Conservation (phyloP, 2,329 filamentous ascomycete genomes). For the Fusarium tjaetaba region DNA sequence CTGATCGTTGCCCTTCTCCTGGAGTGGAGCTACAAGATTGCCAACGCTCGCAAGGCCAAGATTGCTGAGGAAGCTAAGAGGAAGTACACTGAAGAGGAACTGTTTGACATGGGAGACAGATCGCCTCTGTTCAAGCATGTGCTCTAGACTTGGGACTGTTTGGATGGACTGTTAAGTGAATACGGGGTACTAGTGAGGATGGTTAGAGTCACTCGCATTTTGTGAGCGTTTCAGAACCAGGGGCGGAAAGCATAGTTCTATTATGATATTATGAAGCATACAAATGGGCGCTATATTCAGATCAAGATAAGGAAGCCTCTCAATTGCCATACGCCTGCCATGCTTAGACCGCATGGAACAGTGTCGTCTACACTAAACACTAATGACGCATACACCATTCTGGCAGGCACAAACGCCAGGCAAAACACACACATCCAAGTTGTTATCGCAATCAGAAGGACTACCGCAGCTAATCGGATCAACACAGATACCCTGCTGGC, state of each 20-base stretch:
- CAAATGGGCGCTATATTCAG: not conserved
- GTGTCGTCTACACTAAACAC: not conserved
- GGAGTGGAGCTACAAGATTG: slow-evolving; percentile 46
- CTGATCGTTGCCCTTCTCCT: slow-evolving; percentile 46
- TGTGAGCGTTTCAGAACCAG: not conserved
- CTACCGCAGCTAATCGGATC: not conserved
- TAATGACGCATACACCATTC: not conserved
- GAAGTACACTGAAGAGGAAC: slow-evolving; percentile 46
- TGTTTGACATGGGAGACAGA: slow-evolving; percentile 47
- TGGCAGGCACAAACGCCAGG: not conserved
- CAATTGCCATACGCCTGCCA: rapidly evolving
- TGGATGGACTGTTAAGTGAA: not conserved
- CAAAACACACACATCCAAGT: not conserved
- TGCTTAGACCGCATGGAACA: rapidly evolving
- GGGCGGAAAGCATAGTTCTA: not conserved
- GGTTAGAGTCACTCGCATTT: no score
- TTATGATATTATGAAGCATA: slow-evolving; percentile 7
- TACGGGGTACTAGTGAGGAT: not conserved
- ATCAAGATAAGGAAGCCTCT: no score
- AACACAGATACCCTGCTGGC: not conserved
- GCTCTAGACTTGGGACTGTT: slow-evolving; percentile 5
- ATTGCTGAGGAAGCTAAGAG: slow-evolving; percentile 43
- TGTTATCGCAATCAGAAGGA: not conserved
- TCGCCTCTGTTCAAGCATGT: slow-evolving; percentile 48
- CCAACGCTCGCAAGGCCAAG: slow-evolving; percentile 43